These are phyloP conservation scores for Mimosa bimucronata DNA, from an alignment of 306 rosid species.

Conservation along the genomic window DNA sequence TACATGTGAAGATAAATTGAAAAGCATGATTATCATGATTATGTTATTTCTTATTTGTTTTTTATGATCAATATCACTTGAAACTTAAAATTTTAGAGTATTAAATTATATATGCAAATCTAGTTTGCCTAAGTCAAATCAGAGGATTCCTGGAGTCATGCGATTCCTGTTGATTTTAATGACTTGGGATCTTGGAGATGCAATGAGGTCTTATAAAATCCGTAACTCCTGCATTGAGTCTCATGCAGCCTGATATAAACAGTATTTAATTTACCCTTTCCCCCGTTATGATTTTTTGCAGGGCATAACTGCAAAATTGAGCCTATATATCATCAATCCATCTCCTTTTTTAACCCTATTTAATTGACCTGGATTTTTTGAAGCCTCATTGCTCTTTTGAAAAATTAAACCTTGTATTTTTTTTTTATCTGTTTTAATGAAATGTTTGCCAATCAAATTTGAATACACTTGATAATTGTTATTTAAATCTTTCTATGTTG, in stretches of 20 bases:
- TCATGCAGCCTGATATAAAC: slow-evolving; percentile 10
- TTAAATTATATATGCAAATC: slow-evolving; percentile 3
- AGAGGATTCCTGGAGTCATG: not conserved
- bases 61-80: slow-evolving; percentile 1
- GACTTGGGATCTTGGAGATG: not conserved
- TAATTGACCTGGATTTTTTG: slow-evolving; percentile 3
- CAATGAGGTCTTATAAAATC: not conserved
- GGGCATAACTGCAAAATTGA: slow-evolving; percentile 11
- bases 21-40: not conserved
- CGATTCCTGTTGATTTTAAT: slow-evolving; percentile 21
- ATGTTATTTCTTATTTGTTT: not conserved
- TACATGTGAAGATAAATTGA: slow-evolving; percentile 21
- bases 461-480: not conserved
- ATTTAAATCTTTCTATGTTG: slow-evolving; percentile 17
- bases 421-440: not conserved
- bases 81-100: not conserved
- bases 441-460: not conserved
- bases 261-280: not conserved
- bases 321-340: slow-evolving; percentile 3
- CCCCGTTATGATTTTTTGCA: not conserved
- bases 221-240: slow-evolving; percentile 5
- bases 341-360: slow-evolving; percentile 19
- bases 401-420: slow-evolving; percentile 16
- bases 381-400: slow-evolving; percentile 27
- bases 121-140: slow-evolving; percentile 1